phyloP scores from a whole-genome alignment of 768 basidiomycete genomes.

The Lactifluus echinatus region DNA sequence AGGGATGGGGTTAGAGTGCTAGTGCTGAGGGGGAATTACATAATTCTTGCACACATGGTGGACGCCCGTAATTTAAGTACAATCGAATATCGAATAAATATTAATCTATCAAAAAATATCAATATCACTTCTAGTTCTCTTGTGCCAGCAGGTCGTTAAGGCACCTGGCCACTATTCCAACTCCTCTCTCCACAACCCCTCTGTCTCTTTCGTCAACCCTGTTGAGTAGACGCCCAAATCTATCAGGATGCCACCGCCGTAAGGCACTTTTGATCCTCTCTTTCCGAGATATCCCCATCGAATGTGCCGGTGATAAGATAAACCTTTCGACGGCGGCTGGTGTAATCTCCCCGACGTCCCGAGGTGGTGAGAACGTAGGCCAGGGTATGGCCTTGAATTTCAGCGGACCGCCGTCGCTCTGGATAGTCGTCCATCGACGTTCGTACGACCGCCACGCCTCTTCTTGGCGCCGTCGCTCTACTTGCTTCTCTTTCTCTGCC shows the following conservation, averaged over 20 bases:
- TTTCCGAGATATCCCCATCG: constrained; percentile 45
- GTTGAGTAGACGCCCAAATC: constrained; percentile 50
- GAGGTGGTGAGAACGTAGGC: constrained; percentile 46
- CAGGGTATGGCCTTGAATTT: constrained; percentile 62
- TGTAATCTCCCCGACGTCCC: constrained; percentile 40
- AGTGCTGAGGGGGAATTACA: not conserved
- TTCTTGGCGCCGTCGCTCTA: constrained; percentile 35
- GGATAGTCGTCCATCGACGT: constrained; percentile 48
- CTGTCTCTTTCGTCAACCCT: constrained; percentile 47
- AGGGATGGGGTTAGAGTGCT: not conserved
- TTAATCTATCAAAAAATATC: too few species aligned
- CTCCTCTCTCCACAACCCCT: constrained; percentile 47
- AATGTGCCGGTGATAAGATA: constrained; percentile 58
- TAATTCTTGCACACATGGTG: not conserved
- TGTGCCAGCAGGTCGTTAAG: constrained; percentile 19
- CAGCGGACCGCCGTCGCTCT: constrained; percentile 33
- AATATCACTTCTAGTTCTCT: constrained; percentile 10
- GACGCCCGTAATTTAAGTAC: too few species aligned
- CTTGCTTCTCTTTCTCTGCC: constrained; percentile 29
- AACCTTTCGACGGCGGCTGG: constrained; percentile 48
- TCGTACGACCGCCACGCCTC: constrained; percentile 63
- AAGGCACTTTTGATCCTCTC: constrained; percentile 60
- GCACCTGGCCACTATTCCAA: constrained; percentile 54
- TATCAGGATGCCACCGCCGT: constrained; percentile 76
- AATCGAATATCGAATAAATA: too few species aligned